Conservation (phyloP, 257 asterid species). For the Plantago ovata region DNA sequence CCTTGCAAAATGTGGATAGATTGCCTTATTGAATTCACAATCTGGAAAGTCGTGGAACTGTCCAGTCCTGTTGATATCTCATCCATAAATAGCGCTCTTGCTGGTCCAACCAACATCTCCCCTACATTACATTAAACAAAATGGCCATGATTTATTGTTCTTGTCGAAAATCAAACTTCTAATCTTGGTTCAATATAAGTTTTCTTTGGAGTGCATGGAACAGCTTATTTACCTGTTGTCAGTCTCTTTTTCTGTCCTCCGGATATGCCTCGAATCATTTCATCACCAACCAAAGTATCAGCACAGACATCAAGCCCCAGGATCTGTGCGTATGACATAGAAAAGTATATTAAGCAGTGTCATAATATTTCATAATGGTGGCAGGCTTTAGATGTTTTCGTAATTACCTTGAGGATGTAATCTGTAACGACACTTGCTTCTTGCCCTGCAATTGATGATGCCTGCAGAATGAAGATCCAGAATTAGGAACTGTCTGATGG, state of each 20-base stretch:
- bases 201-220: not conserved
- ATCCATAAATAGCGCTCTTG: conserved; percentile 87
- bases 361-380: conserved; percentile 1
- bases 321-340: conserved; percentile 36
- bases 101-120: conserved; percentile 91
- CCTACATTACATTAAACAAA: conserved; percentile 34
- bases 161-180: conserved; percentile 2
- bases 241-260: conserved; percentile 88
- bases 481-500: not conserved
- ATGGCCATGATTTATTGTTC: conserved; percentile 5
- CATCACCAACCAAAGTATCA: conserved; percentile 81
- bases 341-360: conserved; percentile 6
- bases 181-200: not conserved
- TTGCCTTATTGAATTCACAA: conserved; percentile 71
- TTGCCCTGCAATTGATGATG: conserved; percentile 79
- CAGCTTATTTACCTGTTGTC: conserved; percentile 57
- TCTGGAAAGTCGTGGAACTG: conserved; percentile 81
- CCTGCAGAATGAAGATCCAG: conserved; percentile 36
- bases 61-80: conserved; percentile 96
- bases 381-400: not conserved
- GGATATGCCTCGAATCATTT: conserved; percentile 80
- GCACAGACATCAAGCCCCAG: conserved; percentile 90
- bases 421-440: conserved; percentile 74
- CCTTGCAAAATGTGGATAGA: conserved; percentile 77
- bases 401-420: conserved; percentile 71